Conservation (phyloP, 768 basidiomycete species). For the Amanita brunnescens region DNA sequence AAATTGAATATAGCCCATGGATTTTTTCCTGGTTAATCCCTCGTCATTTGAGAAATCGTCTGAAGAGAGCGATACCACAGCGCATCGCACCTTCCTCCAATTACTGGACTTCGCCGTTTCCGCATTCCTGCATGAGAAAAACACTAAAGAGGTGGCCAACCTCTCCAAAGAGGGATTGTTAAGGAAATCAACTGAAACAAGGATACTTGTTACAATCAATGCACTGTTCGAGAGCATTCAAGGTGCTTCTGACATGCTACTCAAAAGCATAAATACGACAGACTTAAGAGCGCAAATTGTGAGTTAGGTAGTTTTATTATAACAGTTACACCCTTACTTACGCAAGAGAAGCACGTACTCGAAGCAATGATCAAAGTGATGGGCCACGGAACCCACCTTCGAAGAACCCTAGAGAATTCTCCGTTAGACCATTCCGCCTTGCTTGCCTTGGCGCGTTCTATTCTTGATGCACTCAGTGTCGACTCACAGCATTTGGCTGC, state of each 20-base stretch:
- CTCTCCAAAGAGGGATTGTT: not conserved
- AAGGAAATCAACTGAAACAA: not conserved
- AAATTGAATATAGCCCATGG: constrained; percentile 35
- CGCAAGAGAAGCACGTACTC: not conserved
- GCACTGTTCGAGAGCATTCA: not conserved
- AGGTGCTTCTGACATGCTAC: not conserved
- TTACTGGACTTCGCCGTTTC: constrained; percentile 32
- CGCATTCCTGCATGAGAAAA: constrained; percentile 27
- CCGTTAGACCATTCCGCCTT: constrained; percentile 60
- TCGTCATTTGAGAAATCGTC: constrained; percentile 19
- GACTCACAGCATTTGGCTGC: constrained; percentile 24
- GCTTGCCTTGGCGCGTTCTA: constrained; percentile 48
- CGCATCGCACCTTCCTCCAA: constrained; percentile 31
- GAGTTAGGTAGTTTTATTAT: not conserved
- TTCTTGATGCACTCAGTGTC: constrained; percentile 32
- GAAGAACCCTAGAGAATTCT: constrained; percentile 25
- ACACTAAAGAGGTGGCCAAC: constrained; percentile 8
- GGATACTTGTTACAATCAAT: not conserved
- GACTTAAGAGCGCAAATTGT: not conserved
- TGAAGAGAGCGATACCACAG: constrained; percentile 14
- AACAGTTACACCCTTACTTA: not conserved
- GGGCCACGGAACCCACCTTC: constrained; percentile 32
- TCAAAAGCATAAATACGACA: not conserved
- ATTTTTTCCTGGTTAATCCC: constrained; percentile 37
- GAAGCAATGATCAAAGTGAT: constrained; percentile 19